Evolutionary conservation across 805 yeast species (phyloP), one percentile per base, ranked within the genome.

Genomic region (Nakazawaea anatomiae): DNA sequence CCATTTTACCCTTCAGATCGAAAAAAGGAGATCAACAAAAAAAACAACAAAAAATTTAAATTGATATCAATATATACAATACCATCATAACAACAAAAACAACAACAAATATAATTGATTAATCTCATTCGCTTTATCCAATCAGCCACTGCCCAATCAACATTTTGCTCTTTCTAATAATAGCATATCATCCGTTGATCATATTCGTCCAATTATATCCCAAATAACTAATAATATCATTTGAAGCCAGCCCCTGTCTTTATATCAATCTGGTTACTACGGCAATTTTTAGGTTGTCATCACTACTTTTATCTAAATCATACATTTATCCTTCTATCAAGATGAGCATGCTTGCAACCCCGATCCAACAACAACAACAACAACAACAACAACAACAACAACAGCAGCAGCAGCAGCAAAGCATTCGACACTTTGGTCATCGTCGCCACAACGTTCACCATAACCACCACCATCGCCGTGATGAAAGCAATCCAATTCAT

Each of bases 401-500:
- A 32, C 50, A 40, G 31, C 27, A 10, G 14, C 27, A 11, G 14
- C 48, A 35, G n/a, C 42, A 29, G 7, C 34, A 42, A 8, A 27
- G 12, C 9, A 9, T 18, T 18, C 36, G 18, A 8, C 14, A 32
- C 6, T 27, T 18, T 18, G 45, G 32, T 12, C 50, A 43, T 42
- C 28, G 25, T n/a, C 41, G 14, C 14, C 14, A 39, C 14, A 32
- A 32, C 35, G 11, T 9, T 32, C 35, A 32, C 11, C 35, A 32
- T 11, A 32, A 40, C 27, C 43, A 40, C n/a, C 28, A 29, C 9
- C 41, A 39, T n/a, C 41, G 14, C 14, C 41, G 25, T n/a, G 41
- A 39, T 14, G 43, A 40, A 40, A 41, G 40, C 40, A 38, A n/a
- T 14, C 51, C 53, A 41, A 60, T 57, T 43, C 68, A 63, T 50